Conservation (phyloP, 176 grass and related monocot genomes). For the Oryza nivara region DNA sequence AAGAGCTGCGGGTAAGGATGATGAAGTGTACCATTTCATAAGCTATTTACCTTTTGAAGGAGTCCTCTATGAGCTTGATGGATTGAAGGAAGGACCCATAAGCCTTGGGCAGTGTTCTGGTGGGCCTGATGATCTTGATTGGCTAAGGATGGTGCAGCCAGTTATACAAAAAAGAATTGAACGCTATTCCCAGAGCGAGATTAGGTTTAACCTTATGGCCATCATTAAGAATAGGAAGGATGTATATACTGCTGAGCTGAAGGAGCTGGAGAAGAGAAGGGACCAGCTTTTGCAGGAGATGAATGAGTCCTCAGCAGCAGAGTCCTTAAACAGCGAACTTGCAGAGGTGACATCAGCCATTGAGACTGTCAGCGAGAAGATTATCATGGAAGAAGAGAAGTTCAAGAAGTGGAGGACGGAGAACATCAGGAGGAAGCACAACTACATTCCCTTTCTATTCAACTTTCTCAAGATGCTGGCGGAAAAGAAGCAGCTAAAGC, state of each 20-base stretch:
- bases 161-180: constrained; percentile 90
- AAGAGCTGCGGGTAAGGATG: constrained; percentile 72
- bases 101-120: constrained; percentile 74
- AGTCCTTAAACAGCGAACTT: constrained; percentile 49
- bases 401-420: constrained; percentile 96
- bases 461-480: constrained; percentile 92
- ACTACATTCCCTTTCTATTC: constrained; percentile 97
- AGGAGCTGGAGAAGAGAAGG: constrained; percentile 78
- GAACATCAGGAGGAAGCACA: constrained; percentile 95
- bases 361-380: constrained; percentile 68
- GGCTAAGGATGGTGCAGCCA: constrained; percentile 88
- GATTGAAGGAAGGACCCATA: constrained; percentile 85
- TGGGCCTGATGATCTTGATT: constrained; percentile 62
- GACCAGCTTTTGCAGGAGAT: constrained; percentile 74
- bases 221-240: constrained; percentile 95
- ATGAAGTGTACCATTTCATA: constrained; percentile 98
- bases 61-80: constrained; percentile 88
- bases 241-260: constrained; percentile 67
- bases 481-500: constrained; percentile 88
- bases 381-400: constrained; percentile 95
- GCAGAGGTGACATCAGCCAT: constrained; percentile 64
- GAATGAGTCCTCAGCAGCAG: not conserved
- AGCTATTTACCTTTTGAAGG: constrained; percentile 93
- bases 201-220: constrained; percentile 94
- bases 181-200: constrained; percentile 86